These are phyloP conservation scores for Pichia sp. DNA, from an alignment of 1,139 yeast genomes.

Conservation along the genomic window DNA sequence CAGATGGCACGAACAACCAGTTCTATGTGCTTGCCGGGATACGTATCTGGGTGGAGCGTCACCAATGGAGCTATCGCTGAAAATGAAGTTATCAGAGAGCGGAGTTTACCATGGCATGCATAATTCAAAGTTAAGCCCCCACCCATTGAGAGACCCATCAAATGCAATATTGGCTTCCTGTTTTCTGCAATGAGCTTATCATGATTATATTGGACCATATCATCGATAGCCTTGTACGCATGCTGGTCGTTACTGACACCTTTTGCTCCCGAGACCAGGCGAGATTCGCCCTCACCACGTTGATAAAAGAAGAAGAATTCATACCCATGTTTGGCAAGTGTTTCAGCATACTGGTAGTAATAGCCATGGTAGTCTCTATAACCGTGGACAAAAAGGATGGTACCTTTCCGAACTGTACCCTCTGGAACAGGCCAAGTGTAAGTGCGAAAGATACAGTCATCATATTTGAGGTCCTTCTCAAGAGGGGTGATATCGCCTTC, in stretches of 20 bases:
- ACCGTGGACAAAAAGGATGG: slow-evolving; percentile 69
- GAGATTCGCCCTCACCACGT: slow-evolving; percentile 81
- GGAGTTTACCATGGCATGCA: slow-evolving; percentile 56
- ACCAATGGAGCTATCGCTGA: slow-evolving; percentile 66
- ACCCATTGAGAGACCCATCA: slow-evolving; percentile 95
- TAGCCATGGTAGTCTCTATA: slow-evolving; percentile 59
- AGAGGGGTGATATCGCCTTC: slow-evolving; percentile 5
- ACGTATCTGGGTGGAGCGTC: slow-evolving; percentile 48
- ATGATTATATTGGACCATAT: slow-evolving; percentile 38
- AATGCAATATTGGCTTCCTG: slow-evolving; percentile 33
- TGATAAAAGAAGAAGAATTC: slow-evolving; percentile 78
- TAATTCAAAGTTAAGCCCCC: slow-evolving; percentile 78
- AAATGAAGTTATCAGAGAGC: slow-evolving; percentile 47
- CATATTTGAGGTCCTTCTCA: slow-evolving; percentile 9
- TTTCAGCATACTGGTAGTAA: slow-evolving; percentile 55
- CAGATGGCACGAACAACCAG: slow-evolving; percentile 42
- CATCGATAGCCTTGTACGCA: slow-evolving; percentile 64
- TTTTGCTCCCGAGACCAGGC: slow-evolving; percentile 41
- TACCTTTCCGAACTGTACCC: slow-evolving; percentile 37
- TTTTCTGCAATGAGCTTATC: slow-evolving; percentile 23
- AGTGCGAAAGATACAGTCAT: slow-evolving; percentile 18
- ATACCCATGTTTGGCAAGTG: slow-evolving; percentile 52
- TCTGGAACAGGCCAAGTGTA: slow-evolving; percentile 16
- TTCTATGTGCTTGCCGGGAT: slow-evolving; percentile 46
- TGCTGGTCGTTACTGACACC: slow-evolving; percentile 64